Conservation (phyloP, 192 early-diverging fungal genomes). For the Backusella tuberculispora region DNA sequence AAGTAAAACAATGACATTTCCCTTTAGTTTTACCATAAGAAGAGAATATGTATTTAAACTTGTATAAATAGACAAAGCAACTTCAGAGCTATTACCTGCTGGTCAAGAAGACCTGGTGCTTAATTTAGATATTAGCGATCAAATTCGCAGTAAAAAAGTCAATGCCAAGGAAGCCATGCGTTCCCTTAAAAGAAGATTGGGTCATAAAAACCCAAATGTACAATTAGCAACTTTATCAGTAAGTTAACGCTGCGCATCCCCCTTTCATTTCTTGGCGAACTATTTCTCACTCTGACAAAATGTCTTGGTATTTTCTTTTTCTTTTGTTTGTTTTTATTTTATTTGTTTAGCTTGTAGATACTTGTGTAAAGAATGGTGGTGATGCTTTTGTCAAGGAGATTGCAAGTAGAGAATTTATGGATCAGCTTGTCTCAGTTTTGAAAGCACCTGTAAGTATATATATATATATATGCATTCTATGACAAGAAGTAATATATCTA, state of each 20-base stretch:
- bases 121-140: conserved; percentile 91
- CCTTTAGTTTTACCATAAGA: no score
- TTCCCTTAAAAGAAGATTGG: conserved; percentile 78
- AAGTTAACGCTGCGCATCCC: conserved; percentile 16
- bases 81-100: conserved; percentile 86
- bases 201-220: conserved; percentile 94
- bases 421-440: conserved; percentile 71
- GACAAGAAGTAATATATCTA: not conserved
- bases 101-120: conserved; percentile 84
- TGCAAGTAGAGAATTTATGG: conserved; percentile 88
- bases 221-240: conserved; percentile 86
- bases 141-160: conserved; percentile 85
- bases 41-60: not conserved
- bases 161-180: conserved; percentile 74
- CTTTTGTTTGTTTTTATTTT: not conserved
- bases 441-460: conserved; percentile 53
- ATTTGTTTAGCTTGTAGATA: conserved; percentile 73
- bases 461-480: not conserved
- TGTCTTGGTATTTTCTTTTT: not conserved
- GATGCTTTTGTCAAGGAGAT: conserved; percentile 84
- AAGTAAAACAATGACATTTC: not conserved
- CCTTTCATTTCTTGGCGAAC: no score
- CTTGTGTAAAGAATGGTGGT: conserved; percentile 96
- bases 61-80: conserved; percentile 68
- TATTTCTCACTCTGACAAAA: conserved; percentile 19